phyloP scores from a whole-genome alignment of 768 basidiomycete species.

The Tricholomella constricta region DNA sequence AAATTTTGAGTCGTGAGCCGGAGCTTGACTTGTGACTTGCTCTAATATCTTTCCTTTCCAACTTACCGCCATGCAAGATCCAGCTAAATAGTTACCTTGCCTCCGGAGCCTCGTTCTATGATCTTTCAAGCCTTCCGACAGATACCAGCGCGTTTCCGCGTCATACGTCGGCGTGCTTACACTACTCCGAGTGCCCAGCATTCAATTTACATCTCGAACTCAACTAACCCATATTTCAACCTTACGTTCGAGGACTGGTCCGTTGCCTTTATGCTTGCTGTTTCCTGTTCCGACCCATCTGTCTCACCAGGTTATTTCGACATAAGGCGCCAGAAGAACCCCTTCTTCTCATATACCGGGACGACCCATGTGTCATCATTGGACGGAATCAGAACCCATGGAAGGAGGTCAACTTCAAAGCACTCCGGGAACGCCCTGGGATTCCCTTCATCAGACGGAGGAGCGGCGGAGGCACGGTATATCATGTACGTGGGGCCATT shows the following conservation, averaged over 20 bases:
- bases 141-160: slow-evolving; percentile 9
- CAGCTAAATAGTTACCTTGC: background rate
- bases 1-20: background rate
- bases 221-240: slow-evolving; percentile 86
- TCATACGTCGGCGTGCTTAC: slow-evolving; percentile 11
- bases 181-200: slow-evolving; percentile 35
- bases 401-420: slow-evolving; percentile 87
- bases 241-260: slow-evolving; percentile 91
- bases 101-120: slow-evolving; percentile 6
- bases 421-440: slow-evolving; percentile 45
- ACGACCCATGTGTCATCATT: slow-evolving; percentile 87
- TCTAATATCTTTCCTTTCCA: background rate
- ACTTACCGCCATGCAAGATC: background rate
- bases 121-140: slow-evolving; percentile 15
- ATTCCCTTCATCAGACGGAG: slow-evolving; percentile 82
- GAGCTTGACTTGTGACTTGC: background rate
- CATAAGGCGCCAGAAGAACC: slow-evolving; percentile 67
- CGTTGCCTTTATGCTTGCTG: background rate
- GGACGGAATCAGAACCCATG: slow-evolving; percentile 98
- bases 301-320: slow-evolving; percentile 55
- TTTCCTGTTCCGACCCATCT: background rate
- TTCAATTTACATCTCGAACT: slow-evolving; percentile 72
- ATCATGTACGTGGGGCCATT: slow-evolving; percentile 68
- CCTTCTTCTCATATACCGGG: slow-evolving; percentile 84
- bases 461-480: slow-evolving; percentile 96